These are phyloP conservation scores for Oehlia diaphana DNA, from an alignment of 192 early-diverging fungal genomes.

Conservation along the genomic window DNA sequence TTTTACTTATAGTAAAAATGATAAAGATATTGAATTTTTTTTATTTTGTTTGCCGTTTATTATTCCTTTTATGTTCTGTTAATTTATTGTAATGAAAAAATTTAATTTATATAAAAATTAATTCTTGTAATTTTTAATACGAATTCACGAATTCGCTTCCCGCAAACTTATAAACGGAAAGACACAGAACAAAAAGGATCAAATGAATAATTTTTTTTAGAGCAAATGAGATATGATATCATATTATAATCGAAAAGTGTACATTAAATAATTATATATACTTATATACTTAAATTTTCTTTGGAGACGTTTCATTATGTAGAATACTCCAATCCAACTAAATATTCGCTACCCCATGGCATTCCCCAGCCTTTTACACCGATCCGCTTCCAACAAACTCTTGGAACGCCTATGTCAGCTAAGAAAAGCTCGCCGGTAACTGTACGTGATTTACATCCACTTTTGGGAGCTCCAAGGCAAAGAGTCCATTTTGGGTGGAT, in stretches of 20 bases:
- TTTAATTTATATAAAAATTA: no score
- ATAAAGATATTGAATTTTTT: no score
- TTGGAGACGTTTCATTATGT: neutral
- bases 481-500: slow-evolving; percentile 77
- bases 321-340: slow-evolving; percentile 53
- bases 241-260: neutral
- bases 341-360: slow-evolving; percentile 64
- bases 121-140: no score
- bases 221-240: neutral
- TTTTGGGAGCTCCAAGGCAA: slow-evolving; percentile 71
- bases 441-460: slow-evolving; percentile 55
- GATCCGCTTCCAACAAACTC: slow-evolving; percentile 57
- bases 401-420: slow-evolving; percentile 76
- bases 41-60: no score
- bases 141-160: no score
- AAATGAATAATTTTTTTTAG: neutral
- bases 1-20: no score
- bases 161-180: no score
- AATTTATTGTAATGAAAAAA: no score
- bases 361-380: slow-evolving; percentile 52
- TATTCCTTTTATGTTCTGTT: no score
- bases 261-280: neutral
- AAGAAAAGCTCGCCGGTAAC: slow-evolving; percentile 73
- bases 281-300: neutral
- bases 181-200: neutral